Base-by-base conservation (phyloP, 2,329 filamentous ascomycete genomes). In the Fusarium buxicola region DNA sequence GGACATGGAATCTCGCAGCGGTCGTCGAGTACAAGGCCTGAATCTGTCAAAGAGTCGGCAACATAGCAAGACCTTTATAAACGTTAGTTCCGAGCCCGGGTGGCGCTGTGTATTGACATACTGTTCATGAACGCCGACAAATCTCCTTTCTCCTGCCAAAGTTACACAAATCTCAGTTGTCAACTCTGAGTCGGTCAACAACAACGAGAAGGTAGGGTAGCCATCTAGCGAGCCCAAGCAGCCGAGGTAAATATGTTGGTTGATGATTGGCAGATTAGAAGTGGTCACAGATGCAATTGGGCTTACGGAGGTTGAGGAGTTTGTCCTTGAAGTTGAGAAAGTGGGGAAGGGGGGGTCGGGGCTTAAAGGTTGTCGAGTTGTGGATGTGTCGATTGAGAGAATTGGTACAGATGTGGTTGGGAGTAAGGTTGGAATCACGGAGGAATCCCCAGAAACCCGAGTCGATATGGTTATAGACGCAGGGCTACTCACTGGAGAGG, bases 31-130 rank as follows among this genome's bases (percentile, higher is more conserved):
- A 63, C 25, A 2, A 55, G n/a, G 7, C 7, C 31, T 0, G 52
- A 21, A 13, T 34, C 16, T 7, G 25, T 27, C 11, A 60, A 24
- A 8, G 34, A 28, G 18, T 57, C 49, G 1, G 56, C 40, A 3
- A 30, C 56, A 25, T 63, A 60, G 25, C 60, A 63, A 7, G 56
- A 57, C 30, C 60, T 63, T 8, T 4, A 21, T 2, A 15, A 8
- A 6, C 18, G 9, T 43, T 16, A 54, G 6, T 4, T 9, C 27
- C 5, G 2, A 7, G 13, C n/a, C 7, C 5, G 40, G 8, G 2
- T 30, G 16, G 18, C 8, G 8, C 13, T 11, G 7, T 21, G 21
- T 21, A 21, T 21, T 21, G 21, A 43, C 43, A 7, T 43, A 63
- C 60, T 25, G 32, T 2, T 36, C 25, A 18, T 46, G 51, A 7